A percentile compares a stretch with the other conserved stretches of the same genome.
Conservation (phyloP, 371 early-diverging fungal species). For the Circinella umbellata region DNA sequence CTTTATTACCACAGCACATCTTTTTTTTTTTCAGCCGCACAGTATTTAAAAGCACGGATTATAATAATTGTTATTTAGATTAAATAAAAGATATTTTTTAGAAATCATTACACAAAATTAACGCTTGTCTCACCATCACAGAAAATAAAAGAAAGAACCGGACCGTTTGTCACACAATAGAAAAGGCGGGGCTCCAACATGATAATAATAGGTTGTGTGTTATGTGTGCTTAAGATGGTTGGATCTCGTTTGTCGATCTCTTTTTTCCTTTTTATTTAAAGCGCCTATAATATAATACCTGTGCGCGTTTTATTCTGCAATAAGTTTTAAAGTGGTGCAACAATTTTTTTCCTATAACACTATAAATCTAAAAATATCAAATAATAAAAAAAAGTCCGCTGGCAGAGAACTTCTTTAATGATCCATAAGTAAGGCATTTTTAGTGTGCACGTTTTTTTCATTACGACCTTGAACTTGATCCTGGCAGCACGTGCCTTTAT, state of each 20-base stretch:
- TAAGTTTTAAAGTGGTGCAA: too few species aligned
- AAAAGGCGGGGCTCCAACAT: slow-evolving; percentile 1
- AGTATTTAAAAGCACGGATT: too few species aligned
- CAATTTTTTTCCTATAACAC: neutral
- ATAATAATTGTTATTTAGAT: neutral
- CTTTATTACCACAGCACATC: too few species aligned
- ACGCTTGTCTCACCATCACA: neutral
- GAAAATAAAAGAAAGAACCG: neutral
- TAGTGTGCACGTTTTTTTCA: too few species aligned
- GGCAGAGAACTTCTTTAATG: too few species aligned
- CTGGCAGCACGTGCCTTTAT: too few species aligned
- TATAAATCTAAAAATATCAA: too few species aligned
- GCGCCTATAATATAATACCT: neutral
- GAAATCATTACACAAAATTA: slow-evolving; percentile 5
- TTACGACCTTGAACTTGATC: too few species aligned
- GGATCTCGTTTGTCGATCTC: slow-evolving; percentile 1
- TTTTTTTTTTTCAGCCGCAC: too few species aligned
- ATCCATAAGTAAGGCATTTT: too few species aligned
- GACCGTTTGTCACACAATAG: neutral
- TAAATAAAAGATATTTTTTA: neutral
- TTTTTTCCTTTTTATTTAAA: neutral
- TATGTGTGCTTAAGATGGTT: neutral
- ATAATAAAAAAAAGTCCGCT: too few species aligned
- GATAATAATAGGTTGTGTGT: neutral
- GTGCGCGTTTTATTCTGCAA: neutral